Base-by-base conservation (phyloP, 306 rosid genomes). In the Cyclanthera cordifolia region DNA sequence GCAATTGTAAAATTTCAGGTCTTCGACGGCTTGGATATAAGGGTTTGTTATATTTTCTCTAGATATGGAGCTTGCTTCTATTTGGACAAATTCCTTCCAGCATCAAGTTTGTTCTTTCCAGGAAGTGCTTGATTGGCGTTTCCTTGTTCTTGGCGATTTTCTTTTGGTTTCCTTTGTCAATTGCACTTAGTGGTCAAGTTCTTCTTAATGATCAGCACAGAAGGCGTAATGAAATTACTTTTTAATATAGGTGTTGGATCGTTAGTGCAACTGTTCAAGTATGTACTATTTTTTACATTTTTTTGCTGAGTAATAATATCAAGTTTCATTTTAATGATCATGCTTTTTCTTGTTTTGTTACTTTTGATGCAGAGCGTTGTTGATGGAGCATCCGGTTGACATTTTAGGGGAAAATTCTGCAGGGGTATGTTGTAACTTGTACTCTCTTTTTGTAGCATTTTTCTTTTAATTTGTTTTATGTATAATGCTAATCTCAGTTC, bases 81-180 rank as follows among this genome's bases (percentile, higher is more conserved):
- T 82, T 79, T 80, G 78, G 82, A 79, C 95, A 80, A 86, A 88
- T 73, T 88, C 95, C 87, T 89, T 86, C 88, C 86, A 83, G 70
- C 79, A 79, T 80, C 86, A 82, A 51, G 83, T 88, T 78, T 77
- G 90, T 72, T 88, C 96, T 49, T 90, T 94, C 86, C 97, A 94
- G 83, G 97, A 90, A 90, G 94, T 94, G 75, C 99, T 90, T 81
- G 91, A 94, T 82, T 90, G 97, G 97, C 89, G 95, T 83, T 81
- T 83, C 80, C 87, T 85, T 73, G 59, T 86, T 78, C 77, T 86
- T 76, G 99, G 96, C 81, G 79, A 85, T 82, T 94, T 94, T 85
- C 94, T 87, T 87, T 84, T 84, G 84, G 96, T 88, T 83, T 88
- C 99, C 75, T 94, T 86, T 80, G 99, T 90, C 77, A 94, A 94